Conservation (phyloP, 225 moss, liverwort and hornwort genomes). For the Sphagnum contortum region DNA sequence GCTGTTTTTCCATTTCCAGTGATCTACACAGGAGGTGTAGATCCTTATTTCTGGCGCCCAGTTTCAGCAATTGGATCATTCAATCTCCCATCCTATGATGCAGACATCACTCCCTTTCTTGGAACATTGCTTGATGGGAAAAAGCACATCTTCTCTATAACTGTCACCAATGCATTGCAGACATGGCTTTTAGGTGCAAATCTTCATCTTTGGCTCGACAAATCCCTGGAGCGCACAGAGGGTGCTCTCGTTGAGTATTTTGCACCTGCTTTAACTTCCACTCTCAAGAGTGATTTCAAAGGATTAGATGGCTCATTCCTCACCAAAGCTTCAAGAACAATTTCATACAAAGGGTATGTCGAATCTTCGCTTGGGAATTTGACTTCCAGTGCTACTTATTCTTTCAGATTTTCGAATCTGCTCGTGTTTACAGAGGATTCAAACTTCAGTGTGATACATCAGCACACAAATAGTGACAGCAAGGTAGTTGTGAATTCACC, state of each 20-base stretch:
- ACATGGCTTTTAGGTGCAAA: constrained; percentile 72
- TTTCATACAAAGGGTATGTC: constrained; percentile 55
- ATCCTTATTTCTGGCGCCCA: constrained; percentile 90
- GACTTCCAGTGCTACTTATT: constrained; percentile 41
- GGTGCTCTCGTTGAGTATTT: constrained; percentile 42
- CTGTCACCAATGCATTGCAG: constrained; percentile 63
- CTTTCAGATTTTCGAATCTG: constrained; percentile 38
- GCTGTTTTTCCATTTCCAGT: constrained; percentile 71
- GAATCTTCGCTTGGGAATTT: constrained; percentile 61
- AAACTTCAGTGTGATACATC: constrained; percentile 17
- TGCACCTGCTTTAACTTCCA: constrained; percentile 15
- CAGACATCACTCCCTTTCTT: constrained; percentile 77
- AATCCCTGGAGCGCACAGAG: constrained; percentile 11
- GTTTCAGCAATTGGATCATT: constrained; percentile 78
- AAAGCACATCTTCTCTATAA: constrained; percentile 44
- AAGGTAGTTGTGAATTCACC: constrained; percentile 43
- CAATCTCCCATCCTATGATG: constrained; percentile 66
- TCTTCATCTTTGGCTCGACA: constrained; percentile 74
- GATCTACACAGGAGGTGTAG: constrained; percentile 82
- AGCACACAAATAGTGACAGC: constrained; percentile 35
- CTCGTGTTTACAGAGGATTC: constrained; percentile 24
- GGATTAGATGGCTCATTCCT: constrained; percentile 53
- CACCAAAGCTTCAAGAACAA: constrained; percentile 16
- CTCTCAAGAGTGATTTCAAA: constrained; percentile 13
- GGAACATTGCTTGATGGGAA: constrained; percentile 44